A percentile compares a stretch with the other conserved stretches of the same genome.
phyloP scores from a whole-genome alignment of 495 filamentous ascomycete species.

The Collariella sp. region DNA sequence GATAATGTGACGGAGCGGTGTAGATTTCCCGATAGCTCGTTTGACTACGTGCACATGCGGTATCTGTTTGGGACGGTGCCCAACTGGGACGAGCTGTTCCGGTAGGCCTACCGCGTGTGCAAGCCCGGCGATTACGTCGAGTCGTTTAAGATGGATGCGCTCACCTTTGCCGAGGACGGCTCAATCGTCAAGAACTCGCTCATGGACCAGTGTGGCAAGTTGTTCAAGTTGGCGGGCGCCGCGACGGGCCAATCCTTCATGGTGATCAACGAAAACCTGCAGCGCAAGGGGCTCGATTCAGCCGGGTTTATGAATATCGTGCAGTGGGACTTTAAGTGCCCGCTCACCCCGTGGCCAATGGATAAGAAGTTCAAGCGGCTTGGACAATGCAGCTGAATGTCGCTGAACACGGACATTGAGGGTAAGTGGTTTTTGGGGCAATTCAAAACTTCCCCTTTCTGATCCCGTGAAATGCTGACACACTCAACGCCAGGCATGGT shows the following conservation, averaged over 20 bases:
- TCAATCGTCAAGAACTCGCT: constrained; percentile 21
- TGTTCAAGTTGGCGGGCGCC: constrained; percentile 21
- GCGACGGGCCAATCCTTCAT: constrained; percentile 13
- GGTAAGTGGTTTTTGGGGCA: neutral
- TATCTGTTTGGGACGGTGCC: constrained; percentile 45
- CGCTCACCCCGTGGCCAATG: constrained; percentile 38
- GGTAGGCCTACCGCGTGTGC: constrained; percentile 26
- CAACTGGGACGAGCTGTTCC: constrained; percentile 46
- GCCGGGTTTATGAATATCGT: constrained; percentile 50
- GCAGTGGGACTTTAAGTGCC: constrained; percentile 20
- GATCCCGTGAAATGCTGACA: no score
- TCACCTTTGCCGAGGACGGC: constrained; percentile 22
- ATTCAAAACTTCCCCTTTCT: no score
- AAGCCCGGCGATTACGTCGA: constrained; percentile 37
- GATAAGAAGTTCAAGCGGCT: constrained; percentile 42
- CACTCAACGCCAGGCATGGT: constrained; percentile 26
- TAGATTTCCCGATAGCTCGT: constrained; percentile 46
- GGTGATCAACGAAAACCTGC: constrained; percentile 33
- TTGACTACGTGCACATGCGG: constrained; percentile 60
- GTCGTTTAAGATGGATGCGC: constrained; percentile 19
- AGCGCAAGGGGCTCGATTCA: constrained; percentile 44
- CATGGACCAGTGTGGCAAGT: constrained; percentile 29
- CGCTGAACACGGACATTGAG: constrained; percentile 25
- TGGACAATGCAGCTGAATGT: constrained; percentile 24
- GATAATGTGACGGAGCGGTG: constrained; percentile 44